Base-by-base conservation (phyloP, 805 yeast species). In the Metschnikowia anglica region DNA sequence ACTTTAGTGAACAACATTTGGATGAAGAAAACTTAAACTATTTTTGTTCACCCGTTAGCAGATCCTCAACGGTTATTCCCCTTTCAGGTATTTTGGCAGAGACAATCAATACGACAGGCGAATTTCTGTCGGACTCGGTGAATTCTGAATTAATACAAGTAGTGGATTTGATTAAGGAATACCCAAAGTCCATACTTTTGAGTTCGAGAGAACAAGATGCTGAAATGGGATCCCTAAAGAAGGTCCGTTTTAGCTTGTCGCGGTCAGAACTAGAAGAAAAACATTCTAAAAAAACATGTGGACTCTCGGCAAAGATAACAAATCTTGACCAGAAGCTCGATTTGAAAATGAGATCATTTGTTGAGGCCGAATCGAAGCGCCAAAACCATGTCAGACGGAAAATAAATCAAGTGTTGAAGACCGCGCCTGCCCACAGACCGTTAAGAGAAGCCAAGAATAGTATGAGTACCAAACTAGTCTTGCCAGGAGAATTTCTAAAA, bases 101-200 rank as follows among this genome's bases (percentile, higher is more conserved):
- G 3, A 6, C 28, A 13, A 39, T 39, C 15, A 32, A 32, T 16
- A 39, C 42, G 4, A 30, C 25, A 7, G 42, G 20, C 10, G 42
- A 39, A 19, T 39, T 39, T 19, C 42, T 39, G 42, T 32, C 27
- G 5, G 33, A 32, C 26, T 37, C 41, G 2, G 41, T 23, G 4
- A 11, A 17, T 11, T 16, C 19, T 17, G 12, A 18, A 13, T 23
- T 8, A 16, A 12, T 9, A 9, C 12, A 13, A 10, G 24, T 4
- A 25, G 24, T 11, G 10, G 38, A 34, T 23, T 23, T 13, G 5
- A 13, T 13, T 13, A 19, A 26, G 4, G 24, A 16, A 8, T 37
- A n/a, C 18, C 40, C 40, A 20, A 37, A 37, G 16, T 37, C 40
- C 2, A 37, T 37, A 19, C 40, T 37, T n/a, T 37, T 37, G 13